Base-by-base conservation (phyloP, 163 green algal species). In the Chlorella variabilis region DNA sequence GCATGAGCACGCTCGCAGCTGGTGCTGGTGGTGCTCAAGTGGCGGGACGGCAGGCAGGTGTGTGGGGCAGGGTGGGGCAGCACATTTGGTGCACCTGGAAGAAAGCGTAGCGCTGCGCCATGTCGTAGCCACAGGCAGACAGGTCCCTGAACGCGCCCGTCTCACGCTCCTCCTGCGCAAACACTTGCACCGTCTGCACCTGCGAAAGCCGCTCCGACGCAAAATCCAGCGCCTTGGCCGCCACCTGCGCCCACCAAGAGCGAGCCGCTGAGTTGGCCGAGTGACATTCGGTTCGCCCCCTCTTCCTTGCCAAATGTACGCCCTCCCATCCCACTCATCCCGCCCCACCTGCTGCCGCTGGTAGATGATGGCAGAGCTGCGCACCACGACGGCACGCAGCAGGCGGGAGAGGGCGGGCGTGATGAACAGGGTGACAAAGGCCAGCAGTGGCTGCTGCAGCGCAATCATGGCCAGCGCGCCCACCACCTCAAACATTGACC, bases 151-250 rank as follows among this genome's bases (percentile, higher is more conserved):
- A 87, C 18, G 58, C 56, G 4, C n/a, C 69, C 5, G 67, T 73
- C 73, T 87, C 83, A 13, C 77, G 59, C 33, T 59, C 45, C 56
- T 87, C 34, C 48, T 63, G 27, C 3, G 45, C 83, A 81, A 87
- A 87, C 59, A 85, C 51, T 54, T 83, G 77, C 45, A 87, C 83
- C 17, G 77, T 87, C 41, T 78, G 71, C 41, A 85, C 78, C 27
- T 81, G 49, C 2, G 42, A 36, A n/a, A 87, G 69, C n/a, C 83
- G 71, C 36, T 87, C 71, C 23, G 77, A 54, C 4, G 83, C 83
- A 83, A 80, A 87, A 34, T 85, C 59, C 71, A 85, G 68, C 15
- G 83, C 69, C 23, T 36, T 5, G 5, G 69, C 58, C 1, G 83
- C 78, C 29, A 78, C 70, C 71, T 78, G 71, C 29, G 29, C n/a